phyloP scores from a whole-genome alignment of 495 filamentous ascomycete genomes.

The Niebla homalea region DNA sequence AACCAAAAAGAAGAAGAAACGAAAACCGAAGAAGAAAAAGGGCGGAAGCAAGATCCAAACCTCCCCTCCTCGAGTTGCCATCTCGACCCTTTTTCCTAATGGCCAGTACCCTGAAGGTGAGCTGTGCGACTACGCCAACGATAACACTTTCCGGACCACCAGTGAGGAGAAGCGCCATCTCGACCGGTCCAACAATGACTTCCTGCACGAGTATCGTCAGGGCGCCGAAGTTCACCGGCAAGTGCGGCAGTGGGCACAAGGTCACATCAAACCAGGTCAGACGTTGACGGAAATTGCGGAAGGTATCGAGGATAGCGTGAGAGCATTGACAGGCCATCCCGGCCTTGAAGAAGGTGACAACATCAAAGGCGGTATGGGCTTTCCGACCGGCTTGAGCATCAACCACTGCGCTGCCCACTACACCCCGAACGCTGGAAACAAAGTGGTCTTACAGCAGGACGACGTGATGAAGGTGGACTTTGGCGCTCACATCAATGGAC shows the following conservation, averaged over 20 bases:
- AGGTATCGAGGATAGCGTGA: constrained; percentile 47
- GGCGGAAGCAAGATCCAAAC: constrained; percentile 30
- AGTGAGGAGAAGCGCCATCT: constrained; percentile 45
- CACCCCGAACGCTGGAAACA: constrained; percentile 50
- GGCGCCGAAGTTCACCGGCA: constrained; percentile 49
- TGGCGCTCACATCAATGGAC: constrained; percentile 50
- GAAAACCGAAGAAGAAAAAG: constrained; percentile 32
- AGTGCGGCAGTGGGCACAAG: constrained; percentile 45
- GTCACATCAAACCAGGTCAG: constrained; percentile 41
- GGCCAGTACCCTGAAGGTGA: constrained; percentile 41
- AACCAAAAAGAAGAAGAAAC: constrained; percentile 36
- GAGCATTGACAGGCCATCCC: constrained; percentile 41
- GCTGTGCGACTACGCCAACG: constrained; percentile 34
- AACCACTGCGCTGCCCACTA: constrained; percentile 52
- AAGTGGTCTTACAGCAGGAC: constrained; percentile 38
- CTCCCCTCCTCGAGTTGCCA: constrained; percentile 39
- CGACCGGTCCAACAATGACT: constrained; percentile 39
- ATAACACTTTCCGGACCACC: constrained; percentile 45
- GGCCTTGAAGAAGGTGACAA: constrained; percentile 46
- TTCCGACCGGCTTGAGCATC: constrained; percentile 47
- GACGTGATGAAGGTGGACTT: constrained; percentile 61
- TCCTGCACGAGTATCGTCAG: constrained; percentile 46
- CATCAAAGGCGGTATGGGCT: constrained; percentile 46
- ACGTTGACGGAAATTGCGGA: constrained; percentile 46
- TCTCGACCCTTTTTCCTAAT: constrained; percentile 37